These are phyloP conservation scores for Trichosporon ovoides DNA, from an alignment of 1,284 basidiomycete genomes.

Conservation along the genomic window DNA sequence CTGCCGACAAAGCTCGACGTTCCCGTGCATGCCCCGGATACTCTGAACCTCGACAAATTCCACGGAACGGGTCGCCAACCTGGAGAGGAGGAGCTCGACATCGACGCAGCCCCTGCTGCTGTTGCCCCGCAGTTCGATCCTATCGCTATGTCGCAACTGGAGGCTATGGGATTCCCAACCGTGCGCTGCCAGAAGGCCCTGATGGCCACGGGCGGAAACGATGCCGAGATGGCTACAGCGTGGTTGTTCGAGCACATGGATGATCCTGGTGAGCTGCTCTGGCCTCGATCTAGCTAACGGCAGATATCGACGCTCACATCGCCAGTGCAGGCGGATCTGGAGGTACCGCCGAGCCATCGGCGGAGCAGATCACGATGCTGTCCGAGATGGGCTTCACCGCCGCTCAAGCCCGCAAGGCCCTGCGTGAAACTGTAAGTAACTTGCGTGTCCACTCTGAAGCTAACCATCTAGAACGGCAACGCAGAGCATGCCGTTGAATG, in stretches of 20 bases:
- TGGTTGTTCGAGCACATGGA: conserved; percentile 97
- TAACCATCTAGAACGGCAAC: conserved; percentile 58
- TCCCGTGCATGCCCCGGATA: conserved; percentile 67
- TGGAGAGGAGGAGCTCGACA: conserved; percentile 59
- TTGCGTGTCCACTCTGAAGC: neutral
- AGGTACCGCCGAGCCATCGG: conserved; percentile 55
- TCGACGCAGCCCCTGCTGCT: conserved; percentile 59
- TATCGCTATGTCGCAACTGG: conserved; percentile 66
- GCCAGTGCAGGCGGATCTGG: conserved; percentile 30
- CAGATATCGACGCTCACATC: conserved; percentile 85
- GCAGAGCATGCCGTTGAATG: conserved; percentile 87
- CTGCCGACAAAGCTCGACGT: conserved; percentile 93
- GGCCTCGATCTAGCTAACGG: neutral
- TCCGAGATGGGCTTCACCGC: conserved; percentile 89
- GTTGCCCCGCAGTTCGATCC: conserved; percentile 58
- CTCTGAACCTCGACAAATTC: conserved; percentile 63
- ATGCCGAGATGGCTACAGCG: conserved; percentile 81
- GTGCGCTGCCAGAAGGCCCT: conserved; percentile 82
- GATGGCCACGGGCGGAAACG: conserved; percentile 75
- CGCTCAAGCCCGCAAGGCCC: conserved; percentile 79
- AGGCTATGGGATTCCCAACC: conserved; percentile 81
- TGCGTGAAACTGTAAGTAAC: conserved; percentile 69
- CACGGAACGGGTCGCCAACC: conserved; percentile 68
- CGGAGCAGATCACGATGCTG: conserved; percentile 67
- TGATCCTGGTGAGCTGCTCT: conserved; percentile 63